Percentiles rank a stretch among this genome's conserved stretches.
Evolutionary conservation across 2,329 filamentous ascomycete genomes (phyloP).

Genomic region (Ophiostoma fasciatum): DNA sequence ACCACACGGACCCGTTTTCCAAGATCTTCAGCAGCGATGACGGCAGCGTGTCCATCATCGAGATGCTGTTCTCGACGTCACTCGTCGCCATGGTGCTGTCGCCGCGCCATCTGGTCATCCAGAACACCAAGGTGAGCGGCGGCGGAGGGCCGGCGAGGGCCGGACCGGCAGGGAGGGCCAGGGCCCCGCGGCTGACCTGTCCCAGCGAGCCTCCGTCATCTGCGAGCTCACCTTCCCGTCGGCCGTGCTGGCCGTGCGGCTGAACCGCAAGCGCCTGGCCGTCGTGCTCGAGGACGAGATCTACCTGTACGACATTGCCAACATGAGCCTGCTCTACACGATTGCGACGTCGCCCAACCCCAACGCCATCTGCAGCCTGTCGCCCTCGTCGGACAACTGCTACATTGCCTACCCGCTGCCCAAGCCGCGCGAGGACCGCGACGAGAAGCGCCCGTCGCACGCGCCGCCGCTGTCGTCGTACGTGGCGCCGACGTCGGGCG

Average conservation of each 20-base stretch:
- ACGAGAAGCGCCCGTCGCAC: conserved; percentile 54
- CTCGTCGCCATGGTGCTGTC: conserved; percentile 88
- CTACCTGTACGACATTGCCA: conserved; percentile 96
- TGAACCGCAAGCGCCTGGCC: conserved; percentile 87
- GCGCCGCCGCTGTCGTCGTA: conserved; percentile 69
- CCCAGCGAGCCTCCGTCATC: conserved; percentile 60
- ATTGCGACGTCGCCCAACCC: conserved; percentile 92
- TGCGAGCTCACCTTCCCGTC: conserved; percentile 98
- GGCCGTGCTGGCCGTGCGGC: conserved; percentile 81
- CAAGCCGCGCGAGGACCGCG: conserved; percentile 47
- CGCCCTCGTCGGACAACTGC: conserved; percentile 88
- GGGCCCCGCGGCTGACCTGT: too few species aligned
- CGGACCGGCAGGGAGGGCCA: too few species aligned
- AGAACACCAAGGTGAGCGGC: conserved; percentile 93
- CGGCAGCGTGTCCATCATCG: conserved; percentile 86
- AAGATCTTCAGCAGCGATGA: conserved; percentile 92
- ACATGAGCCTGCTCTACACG: conserved; percentile 88
- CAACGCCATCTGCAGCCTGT: conserved; percentile 78
- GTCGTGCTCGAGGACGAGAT: conserved; percentile 93
- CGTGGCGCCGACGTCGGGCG: conserved; percentile 71
- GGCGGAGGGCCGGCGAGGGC: too few species aligned
- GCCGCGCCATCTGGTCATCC: conserved; percentile 82
- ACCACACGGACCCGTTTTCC: conserved; percentile 89
- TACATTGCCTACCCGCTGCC: conserved; percentile 90
- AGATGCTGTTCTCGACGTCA: conserved; percentile 98